Evolutionary conservation across 2,329 filamentous ascomycete genomes (phyloP).

Genomic region (Epichloe gansuensis): DNA sequence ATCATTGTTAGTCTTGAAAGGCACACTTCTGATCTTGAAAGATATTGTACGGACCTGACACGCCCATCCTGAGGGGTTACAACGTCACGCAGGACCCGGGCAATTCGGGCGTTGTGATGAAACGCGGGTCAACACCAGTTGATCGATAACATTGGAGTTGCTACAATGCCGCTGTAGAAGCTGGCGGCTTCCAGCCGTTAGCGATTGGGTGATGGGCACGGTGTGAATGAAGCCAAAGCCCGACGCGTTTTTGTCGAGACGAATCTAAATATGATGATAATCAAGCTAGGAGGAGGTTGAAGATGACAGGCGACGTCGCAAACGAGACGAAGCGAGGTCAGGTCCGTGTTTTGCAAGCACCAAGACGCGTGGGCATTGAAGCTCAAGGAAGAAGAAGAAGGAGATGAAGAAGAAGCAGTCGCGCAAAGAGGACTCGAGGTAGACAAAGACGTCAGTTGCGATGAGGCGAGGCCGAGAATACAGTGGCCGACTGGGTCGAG

Average conservation of each 20-base stretch:
- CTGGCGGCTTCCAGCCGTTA: neutral
- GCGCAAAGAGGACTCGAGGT: neutral
- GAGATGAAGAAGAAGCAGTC: neutral
- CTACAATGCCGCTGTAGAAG: neutral
- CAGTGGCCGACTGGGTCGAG: neutral
- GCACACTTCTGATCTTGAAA: neutral
- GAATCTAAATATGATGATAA: neutral
- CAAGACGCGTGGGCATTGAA: neutral
- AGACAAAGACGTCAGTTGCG: neutral
- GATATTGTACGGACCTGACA: conserved; percentile 19
- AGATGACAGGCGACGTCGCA: neutral
- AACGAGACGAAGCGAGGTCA: neutral
- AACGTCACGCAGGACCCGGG: neutral
- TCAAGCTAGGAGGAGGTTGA: neutral
- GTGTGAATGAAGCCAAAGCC: neutral
- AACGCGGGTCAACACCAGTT: neutral
- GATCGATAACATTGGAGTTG: neutral
- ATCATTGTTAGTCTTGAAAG: conserved; percentile 19
- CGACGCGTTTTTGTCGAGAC: neutral
- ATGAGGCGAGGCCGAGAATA: neutral
- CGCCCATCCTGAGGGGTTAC: conserved; percentile 20
- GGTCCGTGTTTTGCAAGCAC: neutral
- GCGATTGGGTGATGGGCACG: neutral
- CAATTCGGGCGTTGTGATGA: neutral
- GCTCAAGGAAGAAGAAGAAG: neutral